Evolutionary conservation across 257 asterid species (phyloP), one percentile per base, ranked within the genome.

Genomic region (Vinca minor): DNA sequence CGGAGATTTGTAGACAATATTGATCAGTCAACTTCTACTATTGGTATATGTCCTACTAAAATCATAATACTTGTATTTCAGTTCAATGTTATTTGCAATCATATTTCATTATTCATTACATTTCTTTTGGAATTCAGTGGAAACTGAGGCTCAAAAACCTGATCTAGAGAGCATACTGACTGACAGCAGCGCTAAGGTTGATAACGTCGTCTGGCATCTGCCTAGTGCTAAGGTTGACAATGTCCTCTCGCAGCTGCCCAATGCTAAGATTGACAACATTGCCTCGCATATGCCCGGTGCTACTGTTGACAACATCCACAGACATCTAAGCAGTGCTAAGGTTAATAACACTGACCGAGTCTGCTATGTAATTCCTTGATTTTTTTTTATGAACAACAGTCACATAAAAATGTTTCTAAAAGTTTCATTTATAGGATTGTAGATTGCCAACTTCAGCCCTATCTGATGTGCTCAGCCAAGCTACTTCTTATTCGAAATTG

Each of bases 1-100:
- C 80, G 88, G 10, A 85, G 87, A 74, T 84, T 83, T 48, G 93
- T 81, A 26, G 93, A 89, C 78, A 85, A 89, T 62, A 56, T 85
- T 62, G 76, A 29, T 34, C 77, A 73, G 50, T 68, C 74, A 59
- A 74, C 80, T 62, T 60, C 71, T 64, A 17, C 68, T 34, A 56
- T 59, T 13, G 89, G 89, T 85, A 72, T 58, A 57, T 54, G 47
- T 63, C 76, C 74, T 44, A 6, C 9, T 34, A 26, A n/a, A 63
- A 45, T 47, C 44, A 59, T 53, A 42, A 36, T 14, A 25, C 50
- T 63, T 72, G 52, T 59, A 41, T 47, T 50, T 62, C 62, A 21
- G 31, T 66, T 21, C 18, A n/a, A 1, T 32, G 18, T 54, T 12
- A 23, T 44, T n/a, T 23, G 23, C 32, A 29, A 29, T 50, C 12